Conservation (phyloP, 164 flowering plant species). For the Aristolochia californica region DNA sequence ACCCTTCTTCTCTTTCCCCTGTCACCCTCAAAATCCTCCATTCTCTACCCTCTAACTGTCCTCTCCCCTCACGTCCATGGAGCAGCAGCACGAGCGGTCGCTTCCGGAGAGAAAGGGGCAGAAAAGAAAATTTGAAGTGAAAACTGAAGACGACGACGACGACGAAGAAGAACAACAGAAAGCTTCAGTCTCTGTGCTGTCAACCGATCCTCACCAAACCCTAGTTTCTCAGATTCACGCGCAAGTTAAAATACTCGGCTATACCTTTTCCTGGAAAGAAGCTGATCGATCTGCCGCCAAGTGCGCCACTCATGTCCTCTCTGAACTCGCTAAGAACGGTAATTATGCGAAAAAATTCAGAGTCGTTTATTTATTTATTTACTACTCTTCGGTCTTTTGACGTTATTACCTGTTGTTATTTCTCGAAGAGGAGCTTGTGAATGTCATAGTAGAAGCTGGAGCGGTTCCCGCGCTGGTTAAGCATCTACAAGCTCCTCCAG, state of each 20-base stretch:
- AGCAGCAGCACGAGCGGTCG: conserved; percentile 14
- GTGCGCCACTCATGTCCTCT: conserved; percentile 65
- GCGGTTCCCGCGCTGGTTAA: conserved; percentile 76
- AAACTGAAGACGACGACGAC: conserved; percentile 26
- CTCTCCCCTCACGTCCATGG: conserved; percentile 23
- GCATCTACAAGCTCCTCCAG: conserved; percentile 62
- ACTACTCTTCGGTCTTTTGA: conserved; percentile 1
- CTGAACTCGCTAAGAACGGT: conserved; percentile 87
- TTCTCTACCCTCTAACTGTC: conserved; percentile 3
- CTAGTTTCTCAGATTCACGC: conserved; percentile 31
- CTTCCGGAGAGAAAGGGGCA: conserved; percentile 57
- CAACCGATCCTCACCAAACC: conserved; percentile 27
- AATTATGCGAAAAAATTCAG: background rate
- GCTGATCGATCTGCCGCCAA: conserved; percentile 74
- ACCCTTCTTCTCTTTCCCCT: background rate
- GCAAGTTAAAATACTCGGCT: conserved; percentile 46
- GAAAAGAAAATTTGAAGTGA: conserved; percentile 66
- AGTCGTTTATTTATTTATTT: background rate
- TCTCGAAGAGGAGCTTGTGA: conserved; percentile 63
- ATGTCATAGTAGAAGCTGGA: conserved; percentile 70
- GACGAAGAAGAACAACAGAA: conserved; percentile 23
- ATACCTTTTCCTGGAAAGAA: conserved; percentile 56
- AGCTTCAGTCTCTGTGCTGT: conserved; percentile 15
- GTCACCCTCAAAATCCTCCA: conserved; percentile 2
- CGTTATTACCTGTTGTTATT: background rate